These are phyloP conservation scores for Phylloporus sp. DNA, from an alignment of 768 basidiomycete genomes.

Conservation along the genomic window DNA sequence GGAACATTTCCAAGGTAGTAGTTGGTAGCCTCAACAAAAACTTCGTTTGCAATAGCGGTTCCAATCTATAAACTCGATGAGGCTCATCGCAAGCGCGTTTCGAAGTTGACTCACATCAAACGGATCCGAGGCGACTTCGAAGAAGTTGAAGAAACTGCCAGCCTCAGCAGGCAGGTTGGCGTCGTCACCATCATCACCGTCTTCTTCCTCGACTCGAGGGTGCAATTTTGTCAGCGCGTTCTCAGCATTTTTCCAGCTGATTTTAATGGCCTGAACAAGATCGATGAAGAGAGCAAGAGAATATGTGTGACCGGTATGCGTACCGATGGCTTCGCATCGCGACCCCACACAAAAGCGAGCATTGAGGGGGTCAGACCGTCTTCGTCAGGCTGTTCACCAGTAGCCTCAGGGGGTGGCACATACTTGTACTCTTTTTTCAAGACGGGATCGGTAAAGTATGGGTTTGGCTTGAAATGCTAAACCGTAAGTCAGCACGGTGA, in stretches of 20 bases:
- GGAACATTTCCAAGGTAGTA: constrained; percentile 71
- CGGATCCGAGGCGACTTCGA: constrained; percentile 62
- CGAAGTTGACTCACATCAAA: constrained; percentile 52
- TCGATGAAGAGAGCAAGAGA: neutral
- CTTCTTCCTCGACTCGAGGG: constrained; percentile 57
- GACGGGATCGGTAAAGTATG: constrained; percentile 71
- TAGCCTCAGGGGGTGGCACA: constrained; percentile 48
- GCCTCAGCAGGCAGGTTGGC: constrained; percentile 57
- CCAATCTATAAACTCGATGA: constrained; percentile 52
- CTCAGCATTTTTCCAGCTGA: constrained; percentile 77
- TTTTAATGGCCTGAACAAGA: constrained; percentile 51
- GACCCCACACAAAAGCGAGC: constrained; percentile 79
- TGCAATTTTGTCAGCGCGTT: constrained; percentile 78
- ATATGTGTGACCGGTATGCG: constrained; percentile 13
- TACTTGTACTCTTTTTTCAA: constrained; percentile 83
- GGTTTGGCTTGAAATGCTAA: constrained; percentile 84
- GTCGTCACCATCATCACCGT: constrained; percentile 55
- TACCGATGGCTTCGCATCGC: constrained; percentile 66
- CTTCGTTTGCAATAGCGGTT: constrained; percentile 64
- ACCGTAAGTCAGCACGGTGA: constrained; percentile 2
- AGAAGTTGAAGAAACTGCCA: constrained; percentile 89
- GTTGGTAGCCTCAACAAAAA: constrained; percentile 79
- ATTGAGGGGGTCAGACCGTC: constrained; percentile 75
- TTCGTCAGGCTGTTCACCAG: constrained; percentile 57
- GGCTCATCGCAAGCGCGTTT: neutral